Percentiles rank a stretch among this genome's conserved stretches.
Conservation (phyloP, 148 eudicot genomes). For the Chenopodium quinoa region DNA sequence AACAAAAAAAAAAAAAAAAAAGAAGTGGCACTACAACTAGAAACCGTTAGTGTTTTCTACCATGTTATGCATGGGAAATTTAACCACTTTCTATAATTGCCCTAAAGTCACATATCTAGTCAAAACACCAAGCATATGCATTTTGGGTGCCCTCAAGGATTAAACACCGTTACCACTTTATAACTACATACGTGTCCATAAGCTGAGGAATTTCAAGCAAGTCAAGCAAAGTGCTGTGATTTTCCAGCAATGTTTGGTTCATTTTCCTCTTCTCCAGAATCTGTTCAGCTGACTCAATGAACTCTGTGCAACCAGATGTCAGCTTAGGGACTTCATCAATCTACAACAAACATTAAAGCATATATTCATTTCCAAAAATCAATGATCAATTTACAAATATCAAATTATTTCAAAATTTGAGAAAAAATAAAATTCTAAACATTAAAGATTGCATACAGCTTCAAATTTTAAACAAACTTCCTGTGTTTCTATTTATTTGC, state of each 20-base stretch:
- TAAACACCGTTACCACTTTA: background rate
- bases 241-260: slow-evolving; percentile 87
- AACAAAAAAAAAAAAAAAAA: background rate
- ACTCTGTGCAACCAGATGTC: slow-evolving; percentile 92
- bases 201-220: slow-evolving; percentile 99
- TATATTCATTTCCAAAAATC: slow-evolving; percentile 3
- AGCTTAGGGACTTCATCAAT: slow-evolving; percentile 87
- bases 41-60: background rate
- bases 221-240: slow-evolving; percentile 98
- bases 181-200: slow-evolving; percentile 94
- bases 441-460: background rate
- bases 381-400: background rate
- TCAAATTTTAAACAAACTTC: background rate
- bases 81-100: background rate
- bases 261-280: slow-evolving; percentile 92
- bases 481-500: too few species aligned
- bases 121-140: background rate
- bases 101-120: background rate
- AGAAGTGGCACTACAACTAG: background rate
- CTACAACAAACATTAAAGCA: slow-evolving; percentile 40
- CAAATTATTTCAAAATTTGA: background rate
- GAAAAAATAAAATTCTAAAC: background rate
- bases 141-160: background rate
- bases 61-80: background rate
- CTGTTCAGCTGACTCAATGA: slow-evolving; percentile 81